These are phyloP conservation scores for Botrytis cinerea DNA, from an alignment of 2,329 filamentous ascomycete species.

Conservation along the genomic window DNA sequence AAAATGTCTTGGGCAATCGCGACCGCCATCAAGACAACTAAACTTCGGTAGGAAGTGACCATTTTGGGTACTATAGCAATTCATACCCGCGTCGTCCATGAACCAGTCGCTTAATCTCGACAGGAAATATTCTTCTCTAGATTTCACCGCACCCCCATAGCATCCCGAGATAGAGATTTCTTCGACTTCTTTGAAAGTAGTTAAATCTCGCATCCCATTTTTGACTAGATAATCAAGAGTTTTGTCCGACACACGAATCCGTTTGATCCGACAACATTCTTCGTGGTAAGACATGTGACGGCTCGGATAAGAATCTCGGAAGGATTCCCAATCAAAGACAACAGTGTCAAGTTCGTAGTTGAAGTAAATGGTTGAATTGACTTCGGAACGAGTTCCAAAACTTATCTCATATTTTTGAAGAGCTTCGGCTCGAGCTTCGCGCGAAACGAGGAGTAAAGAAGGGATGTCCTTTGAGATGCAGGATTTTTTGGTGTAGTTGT, in stretches of 20 bases:
- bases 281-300: background rate
- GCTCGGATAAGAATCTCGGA: background rate
- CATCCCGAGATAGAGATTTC: background rate
- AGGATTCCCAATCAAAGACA: background rate
- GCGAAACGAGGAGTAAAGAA: background rate
- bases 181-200: background rate
- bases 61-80: background rate
- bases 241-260: background rate
- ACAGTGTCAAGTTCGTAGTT: slow-evolving; percentile 5
- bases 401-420: background rate
- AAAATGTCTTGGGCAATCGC: background rate
- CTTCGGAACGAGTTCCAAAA: background rate
- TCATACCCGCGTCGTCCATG: background rate
- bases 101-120: background rate
- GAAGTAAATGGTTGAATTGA: background rate
- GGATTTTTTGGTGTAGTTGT: background rate
- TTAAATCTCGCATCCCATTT: background rate
- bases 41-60: background rate
- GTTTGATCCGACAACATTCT: background rate
- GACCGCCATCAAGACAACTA: background rate
- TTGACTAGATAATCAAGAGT: background rate
- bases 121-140: background rate
- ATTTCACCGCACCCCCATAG: background rate
- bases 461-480: background rate
- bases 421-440: background rate